Conservation (phyloP, 176 grass and related monocot species). For the Stipa capillata region DNA sequence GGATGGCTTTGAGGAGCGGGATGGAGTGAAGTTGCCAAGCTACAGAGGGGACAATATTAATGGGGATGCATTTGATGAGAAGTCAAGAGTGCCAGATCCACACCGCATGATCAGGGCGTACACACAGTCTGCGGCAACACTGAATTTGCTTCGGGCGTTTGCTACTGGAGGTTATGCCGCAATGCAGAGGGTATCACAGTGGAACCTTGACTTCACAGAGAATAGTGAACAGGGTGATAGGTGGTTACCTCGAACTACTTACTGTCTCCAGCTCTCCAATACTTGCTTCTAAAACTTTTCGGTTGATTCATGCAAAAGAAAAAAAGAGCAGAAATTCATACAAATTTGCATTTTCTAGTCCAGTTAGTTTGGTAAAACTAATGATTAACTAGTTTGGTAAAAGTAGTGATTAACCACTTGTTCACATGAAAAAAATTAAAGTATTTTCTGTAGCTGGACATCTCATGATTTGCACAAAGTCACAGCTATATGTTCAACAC, state of each 20-base stretch:
- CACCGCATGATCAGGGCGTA: conserved; percentile 86
- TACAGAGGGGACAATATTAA: conserved; percentile 96
- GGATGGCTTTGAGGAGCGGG: conserved; percentile 59
- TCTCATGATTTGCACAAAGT: neutral
- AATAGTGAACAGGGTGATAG: conserved; percentile 85
- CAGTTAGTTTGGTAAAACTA: neutral
- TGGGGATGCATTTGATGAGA: conserved; percentile 72
- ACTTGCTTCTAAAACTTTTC: neutral
- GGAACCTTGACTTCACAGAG: conserved; percentile 93
- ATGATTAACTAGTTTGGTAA: neutral
- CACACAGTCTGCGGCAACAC: conserved; percentile 75
- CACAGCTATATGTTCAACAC: neutral
- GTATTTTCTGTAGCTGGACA: neutral
- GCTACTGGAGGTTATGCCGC: conserved; percentile 89
- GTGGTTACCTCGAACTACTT: conserved; percentile 20
- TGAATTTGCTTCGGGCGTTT: conserved; percentile 85
- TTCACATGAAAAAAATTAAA: neutral
- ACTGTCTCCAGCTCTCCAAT: neutral
- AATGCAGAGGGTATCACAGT: conserved; percentile 89
- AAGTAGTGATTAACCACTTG: neutral
- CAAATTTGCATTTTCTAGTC: conserved; percentile 6
- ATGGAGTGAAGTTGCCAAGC: conserved; percentile 82
- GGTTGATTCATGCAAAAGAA: neutral
- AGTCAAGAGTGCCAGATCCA: conserved; percentile 70
- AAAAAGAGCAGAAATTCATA: neutral